phyloP scores from a whole-genome alignment of 2,329 filamentous ascomycete species.

The Hymenoscyphus occultus region DNA sequence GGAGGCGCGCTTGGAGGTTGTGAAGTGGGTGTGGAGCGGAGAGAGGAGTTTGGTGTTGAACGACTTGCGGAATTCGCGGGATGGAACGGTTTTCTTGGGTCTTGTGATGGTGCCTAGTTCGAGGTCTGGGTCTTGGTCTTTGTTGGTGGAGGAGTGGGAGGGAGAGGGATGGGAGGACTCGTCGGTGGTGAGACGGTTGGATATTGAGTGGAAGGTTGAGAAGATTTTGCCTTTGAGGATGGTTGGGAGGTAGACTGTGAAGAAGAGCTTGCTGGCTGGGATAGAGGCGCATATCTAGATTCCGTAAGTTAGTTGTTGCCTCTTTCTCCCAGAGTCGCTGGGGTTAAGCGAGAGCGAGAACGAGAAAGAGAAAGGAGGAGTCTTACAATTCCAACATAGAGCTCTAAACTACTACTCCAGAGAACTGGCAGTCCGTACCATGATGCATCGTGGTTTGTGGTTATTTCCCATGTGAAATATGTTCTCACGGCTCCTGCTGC shows the following conservation, averaged over 20 bases:
- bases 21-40: background rate
- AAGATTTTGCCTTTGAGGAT: background rate
- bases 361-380: background rate
- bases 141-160: background rate
- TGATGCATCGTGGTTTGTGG: constrained; percentile 34
- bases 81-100: background rate
- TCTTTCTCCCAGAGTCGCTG: no score
- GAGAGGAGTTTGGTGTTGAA: background rate
- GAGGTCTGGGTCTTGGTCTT: background rate
- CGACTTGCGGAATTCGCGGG: background rate
- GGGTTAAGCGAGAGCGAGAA: background rate
- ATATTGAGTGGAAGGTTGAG: background rate
- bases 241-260: constrained; percentile 4
- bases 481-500: constrained; percentile 40
- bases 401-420: constrained; percentile 39
- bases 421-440: constrained; percentile 38
- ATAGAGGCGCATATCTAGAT: constrained; percentile 42
- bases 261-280: constrained; percentile 28
- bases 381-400: constrained; percentile 39
- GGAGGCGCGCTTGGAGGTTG: background rate
- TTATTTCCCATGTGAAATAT: constrained; percentile 36
- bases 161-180: background rate
- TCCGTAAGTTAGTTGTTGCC: background rate
- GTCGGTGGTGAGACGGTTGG: background rate
- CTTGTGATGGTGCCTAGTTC: background rate